These are phyloP conservation scores for Ogataea pini DNA, from an alignment of 805 yeast species.

Conservation along the genomic window DNA sequence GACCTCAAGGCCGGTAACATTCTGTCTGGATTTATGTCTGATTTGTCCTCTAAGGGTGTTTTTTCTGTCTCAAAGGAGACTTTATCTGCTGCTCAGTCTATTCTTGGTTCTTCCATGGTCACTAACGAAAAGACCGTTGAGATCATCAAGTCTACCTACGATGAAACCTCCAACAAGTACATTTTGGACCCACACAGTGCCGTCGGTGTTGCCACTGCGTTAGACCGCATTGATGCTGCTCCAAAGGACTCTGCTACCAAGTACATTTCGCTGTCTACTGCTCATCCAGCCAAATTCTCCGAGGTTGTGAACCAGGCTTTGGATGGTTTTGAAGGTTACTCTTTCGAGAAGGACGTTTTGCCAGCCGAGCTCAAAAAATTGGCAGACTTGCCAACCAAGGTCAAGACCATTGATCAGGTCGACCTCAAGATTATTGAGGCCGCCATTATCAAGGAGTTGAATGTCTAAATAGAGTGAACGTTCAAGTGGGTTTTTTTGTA, in stretches of 20 bases:
- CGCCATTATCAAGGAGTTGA: slow-evolving; percentile 72
- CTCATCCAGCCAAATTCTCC: slow-evolving; percentile 98
- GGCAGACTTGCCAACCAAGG: slow-evolving; percentile 70
- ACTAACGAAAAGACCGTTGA: slow-evolving; percentile 74
- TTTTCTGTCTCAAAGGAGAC: slow-evolving; percentile 69
- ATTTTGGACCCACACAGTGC: slow-evolving; percentile 96
- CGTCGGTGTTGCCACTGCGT: slow-evolving; percentile 84
- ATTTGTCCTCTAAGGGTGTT: slow-evolving; percentile 73
- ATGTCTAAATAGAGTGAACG: slow-evolving; percentile 12
- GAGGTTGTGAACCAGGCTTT: slow-evolving; percentile 91
- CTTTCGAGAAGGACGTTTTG: slow-evolving; percentile 83
- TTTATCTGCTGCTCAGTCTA: slow-evolving; percentile 61
- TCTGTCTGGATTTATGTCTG: slow-evolving; percentile 73
- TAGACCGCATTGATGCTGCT: slow-evolving; percentile 54
- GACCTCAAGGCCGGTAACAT: slow-evolving; percentile 71
- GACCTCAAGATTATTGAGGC: slow-evolving; percentile 73
- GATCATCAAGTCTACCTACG: slow-evolving; percentile 74
- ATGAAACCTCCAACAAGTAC: slow-evolving; percentile 59
- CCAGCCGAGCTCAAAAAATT: slow-evolving; percentile 84
- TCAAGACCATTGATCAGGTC: slow-evolving; percentile 67
- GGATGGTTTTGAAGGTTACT: slow-evolving; percentile 63
- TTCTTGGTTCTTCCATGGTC: slow-evolving; percentile 79
- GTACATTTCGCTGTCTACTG: slow-evolving; percentile 85
- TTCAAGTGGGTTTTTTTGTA: too few relatives aligned
- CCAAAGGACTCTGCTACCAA: slow-evolving; percentile 41